These are phyloP conservation scores for Cymbopogon citratus DNA, from an alignment of 176 grass and related monocot species.

Conservation along the genomic window DNA sequence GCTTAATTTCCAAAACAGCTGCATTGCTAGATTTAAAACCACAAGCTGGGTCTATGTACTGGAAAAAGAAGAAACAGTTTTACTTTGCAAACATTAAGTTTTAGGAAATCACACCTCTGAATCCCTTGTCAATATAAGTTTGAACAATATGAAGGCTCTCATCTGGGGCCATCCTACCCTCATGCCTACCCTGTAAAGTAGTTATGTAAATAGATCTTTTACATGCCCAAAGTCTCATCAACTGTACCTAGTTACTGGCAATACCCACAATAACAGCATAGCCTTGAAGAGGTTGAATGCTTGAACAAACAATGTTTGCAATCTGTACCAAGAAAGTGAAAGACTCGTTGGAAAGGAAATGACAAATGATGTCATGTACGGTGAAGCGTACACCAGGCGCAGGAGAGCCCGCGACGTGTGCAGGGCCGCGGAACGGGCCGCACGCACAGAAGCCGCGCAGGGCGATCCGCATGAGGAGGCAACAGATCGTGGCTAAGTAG, in stretches of 20 bases:
- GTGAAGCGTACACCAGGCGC: no score
- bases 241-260: background rate
- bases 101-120: constrained; percentile 46
- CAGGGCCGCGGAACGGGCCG: no score
- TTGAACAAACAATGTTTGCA: constrained; percentile 72
- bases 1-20: background rate
- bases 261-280: constrained; percentile 46
- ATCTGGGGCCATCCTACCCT: constrained; percentile 42
- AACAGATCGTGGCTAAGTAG: no score
- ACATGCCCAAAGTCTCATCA: background rate
- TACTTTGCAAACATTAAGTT: background rate
- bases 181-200: constrained; percentile 51
- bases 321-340: constrained; percentile 36
- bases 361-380: background rate
- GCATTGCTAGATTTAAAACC: background rate
- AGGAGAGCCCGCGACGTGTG: no score
- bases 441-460: no score
- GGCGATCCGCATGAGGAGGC: no score
- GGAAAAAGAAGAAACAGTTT: background rate
- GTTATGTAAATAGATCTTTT: constrained; percentile 2
- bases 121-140: constrained; percentile 76
- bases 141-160: constrained; percentile 53
- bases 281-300: constrained; percentile 81
- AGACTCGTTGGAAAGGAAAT: background rate
- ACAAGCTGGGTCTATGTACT: background rate